Base-by-base conservation (phyloP, 345 rosid species). In the Hypericum androsaemum region DNA sequence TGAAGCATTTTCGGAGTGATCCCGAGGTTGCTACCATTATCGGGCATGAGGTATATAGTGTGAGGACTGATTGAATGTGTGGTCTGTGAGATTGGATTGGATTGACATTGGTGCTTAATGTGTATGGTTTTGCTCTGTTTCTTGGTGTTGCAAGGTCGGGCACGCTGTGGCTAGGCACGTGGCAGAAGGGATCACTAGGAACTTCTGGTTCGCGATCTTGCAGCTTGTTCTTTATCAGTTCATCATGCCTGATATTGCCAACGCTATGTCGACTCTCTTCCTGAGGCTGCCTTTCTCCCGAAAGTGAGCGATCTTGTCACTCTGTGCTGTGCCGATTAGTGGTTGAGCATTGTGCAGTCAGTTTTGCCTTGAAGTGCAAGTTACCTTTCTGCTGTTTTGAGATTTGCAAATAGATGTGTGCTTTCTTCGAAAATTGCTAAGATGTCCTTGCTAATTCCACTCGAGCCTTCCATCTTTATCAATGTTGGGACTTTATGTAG, bases 201-300 rank as follows among this genome's bases (percentile, higher is more conserved):
- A 83, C 55, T 66, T 88, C 37, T 88, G 95, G 95, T 61, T 85
- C 65, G 70, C 82, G n/a, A 77, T 88, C 51, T 56, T 83, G 40
- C 94, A 85, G 46, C 38, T 92, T 48, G 60, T 78, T 40, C 83
- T 88, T 11, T 80, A 72, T 68, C 94, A 88, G 78, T 85, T 83
- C 28, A 28, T 88, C 22, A 74, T 62, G 78, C 94, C 97, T 37
- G 94, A 92, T 69, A 32, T 92, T 58, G 98, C 72, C 57, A 71
- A 85, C 59, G 68, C 82, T 2, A 83, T 83, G 87, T 85, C 95
- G 0, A 52, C 74, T 5, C 86, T 92, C 38, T 71, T 92, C 65
- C 62, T 92, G 72, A 78, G 71, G 80, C 97, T 85, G 57, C 95
- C 95, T 46, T 92, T 92, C 75, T 85, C 95, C 9, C 75, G 98